phyloP scores from a whole-genome alignment of 371 early-diverging fungal species.

The Mucor mucedo region DNA sequence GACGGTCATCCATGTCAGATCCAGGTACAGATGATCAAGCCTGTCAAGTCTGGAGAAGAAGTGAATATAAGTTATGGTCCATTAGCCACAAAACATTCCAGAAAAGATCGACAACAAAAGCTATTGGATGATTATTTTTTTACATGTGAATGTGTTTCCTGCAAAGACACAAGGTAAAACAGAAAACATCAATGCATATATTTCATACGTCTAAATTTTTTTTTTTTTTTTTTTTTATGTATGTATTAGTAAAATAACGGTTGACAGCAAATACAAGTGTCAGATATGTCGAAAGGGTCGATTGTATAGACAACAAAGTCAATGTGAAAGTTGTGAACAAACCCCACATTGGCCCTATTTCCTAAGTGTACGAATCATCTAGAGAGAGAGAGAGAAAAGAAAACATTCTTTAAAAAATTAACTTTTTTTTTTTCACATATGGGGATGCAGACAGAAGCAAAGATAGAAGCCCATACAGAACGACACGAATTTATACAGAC shows the following conservation, averaged over 20 bases:
- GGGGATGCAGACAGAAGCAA: constrained; percentile 18
- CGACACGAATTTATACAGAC: constrained; percentile 8
- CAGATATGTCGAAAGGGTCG: constrained; percentile 21
- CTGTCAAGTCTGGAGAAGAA: neutral
- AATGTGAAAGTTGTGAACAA: constrained; percentile 21
- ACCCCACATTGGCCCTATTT: constrained; percentile 15
- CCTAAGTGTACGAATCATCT: constrained; percentile 10
- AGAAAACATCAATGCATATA: no score
- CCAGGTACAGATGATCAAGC: constrained; percentile 6
- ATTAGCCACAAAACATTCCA: constrained; percentile 15
- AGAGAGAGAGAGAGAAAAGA: neutral
- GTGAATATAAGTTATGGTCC: constrained; percentile 45
- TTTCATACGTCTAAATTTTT: neutral
- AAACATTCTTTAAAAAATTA: neutral
- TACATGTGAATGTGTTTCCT: constrained; percentile 35
- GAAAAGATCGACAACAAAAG: constrained; percentile 15
- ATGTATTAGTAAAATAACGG: neutral
- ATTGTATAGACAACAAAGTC: constrained; percentile 14
- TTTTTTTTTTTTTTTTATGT: neutral
- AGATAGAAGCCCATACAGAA: constrained; percentile 2
- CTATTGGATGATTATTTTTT: constrained; percentile 36
- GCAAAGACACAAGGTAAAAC: constrained; percentile 19
- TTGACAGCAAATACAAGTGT: constrained; percentile 28
- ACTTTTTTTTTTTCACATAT: neutral
- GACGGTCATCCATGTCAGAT: constrained; percentile 1